These are phyloP conservation scores for Oenanthe javanica DNA, from an alignment of 140 eudicot species.

Conservation along the genomic window DNA sequence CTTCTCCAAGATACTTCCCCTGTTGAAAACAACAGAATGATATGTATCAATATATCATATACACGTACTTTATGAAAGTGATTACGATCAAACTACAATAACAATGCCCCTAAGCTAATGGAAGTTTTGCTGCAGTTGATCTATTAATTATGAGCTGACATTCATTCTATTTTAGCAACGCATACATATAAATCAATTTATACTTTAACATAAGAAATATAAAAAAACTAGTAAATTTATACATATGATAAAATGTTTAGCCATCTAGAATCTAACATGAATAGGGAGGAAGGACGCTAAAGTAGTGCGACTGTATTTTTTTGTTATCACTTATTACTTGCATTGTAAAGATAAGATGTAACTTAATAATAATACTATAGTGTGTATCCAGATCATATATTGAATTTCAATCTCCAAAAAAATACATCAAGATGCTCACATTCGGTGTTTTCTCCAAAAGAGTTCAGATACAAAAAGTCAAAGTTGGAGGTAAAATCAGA, in stretches of 20 bases:
- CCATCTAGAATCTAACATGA: neutral
- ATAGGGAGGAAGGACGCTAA: neutral
- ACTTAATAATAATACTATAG: neutral
- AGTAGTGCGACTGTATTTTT: neutral
- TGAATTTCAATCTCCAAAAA: neutral
- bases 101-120: neutral
- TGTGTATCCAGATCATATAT: neutral
- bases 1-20: conserved; percentile 94
- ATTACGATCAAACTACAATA: neutral
- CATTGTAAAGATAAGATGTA: neutral
- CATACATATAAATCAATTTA: neutral
- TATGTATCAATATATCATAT: neutral
- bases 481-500: neutral
- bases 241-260: neutral
- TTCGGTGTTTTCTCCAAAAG: neutral
- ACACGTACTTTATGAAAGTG: neutral
- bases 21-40: conserved; percentile 8
- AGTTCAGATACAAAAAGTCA: neutral
- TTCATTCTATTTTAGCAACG: neutral
- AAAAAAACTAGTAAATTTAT: neutral
- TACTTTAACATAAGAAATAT: neutral
- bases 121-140: neutral
- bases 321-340: neutral
- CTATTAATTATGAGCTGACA: neutral
- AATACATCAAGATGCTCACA: neutral